Conservation (phyloP, 192 early-diverging fungal species). For the Geranomyces variabilis region DNA sequence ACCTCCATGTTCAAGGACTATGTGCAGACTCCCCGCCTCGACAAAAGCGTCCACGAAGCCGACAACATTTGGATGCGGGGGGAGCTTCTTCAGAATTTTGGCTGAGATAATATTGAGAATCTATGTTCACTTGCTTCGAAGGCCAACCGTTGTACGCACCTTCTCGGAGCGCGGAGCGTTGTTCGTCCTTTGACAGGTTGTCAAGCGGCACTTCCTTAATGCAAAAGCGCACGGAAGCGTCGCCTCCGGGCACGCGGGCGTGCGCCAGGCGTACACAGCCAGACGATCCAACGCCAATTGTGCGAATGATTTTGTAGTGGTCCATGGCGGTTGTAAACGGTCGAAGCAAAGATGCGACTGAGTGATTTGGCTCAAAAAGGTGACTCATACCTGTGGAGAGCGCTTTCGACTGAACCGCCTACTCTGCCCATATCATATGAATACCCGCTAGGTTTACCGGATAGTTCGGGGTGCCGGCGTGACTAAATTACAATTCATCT, state of each 20-base stretch:
- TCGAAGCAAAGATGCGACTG: too few relatives aligned
- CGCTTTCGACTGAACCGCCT: too few relatives aligned
- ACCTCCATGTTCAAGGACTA: constrained; percentile 16
- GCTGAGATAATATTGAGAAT: neutral
- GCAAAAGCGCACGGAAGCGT: constrained; percentile 4
- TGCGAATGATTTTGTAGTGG: constrained; percentile 17
- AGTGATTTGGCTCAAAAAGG: too few relatives aligned
- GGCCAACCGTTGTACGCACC: too few relatives aligned
- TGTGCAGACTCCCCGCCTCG: neutral
- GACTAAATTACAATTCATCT: constrained; percentile 17
- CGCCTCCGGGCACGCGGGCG: neutral
- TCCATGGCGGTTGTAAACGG: neutral
- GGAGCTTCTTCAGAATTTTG: constrained; percentile 12
- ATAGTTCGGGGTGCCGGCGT: too few relatives aligned
- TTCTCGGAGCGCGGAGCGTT: constrained; percentile 8
- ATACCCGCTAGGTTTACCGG: too few relatives aligned
- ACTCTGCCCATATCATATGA: too few relatives aligned
- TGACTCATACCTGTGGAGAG: too few relatives aligned
- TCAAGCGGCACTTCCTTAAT: constrained; percentile 22
- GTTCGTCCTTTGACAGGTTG: neutral
- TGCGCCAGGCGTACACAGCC: constrained; percentile 19
- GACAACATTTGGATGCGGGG: constrained; percentile 18
- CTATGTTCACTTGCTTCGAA: neutral
- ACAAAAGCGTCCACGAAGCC: constrained; percentile 14
- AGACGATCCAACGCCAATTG: constrained; percentile 20